Base-by-base conservation (phyloP, 208 protist species). In the Plasmodiophora brassicae region DNA sequence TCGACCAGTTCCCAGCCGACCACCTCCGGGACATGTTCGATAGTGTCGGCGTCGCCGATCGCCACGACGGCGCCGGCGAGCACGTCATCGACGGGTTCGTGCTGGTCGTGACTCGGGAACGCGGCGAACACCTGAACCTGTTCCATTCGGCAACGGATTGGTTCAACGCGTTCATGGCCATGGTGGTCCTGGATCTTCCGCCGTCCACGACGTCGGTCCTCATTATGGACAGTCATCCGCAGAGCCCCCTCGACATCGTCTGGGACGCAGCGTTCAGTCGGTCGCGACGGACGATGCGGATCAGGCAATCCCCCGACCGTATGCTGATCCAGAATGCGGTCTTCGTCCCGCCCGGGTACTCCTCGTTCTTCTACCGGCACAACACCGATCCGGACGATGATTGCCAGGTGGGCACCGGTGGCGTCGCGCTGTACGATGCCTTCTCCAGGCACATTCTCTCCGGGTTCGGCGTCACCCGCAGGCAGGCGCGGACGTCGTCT, bases 211-310 rank as follows among this genome's bases (percentile, higher is more conserved):
- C 41, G 41, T 78, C 65, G 41, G 65, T 78, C 5, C 5, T 78
- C 32, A 14, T 78, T 5, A 14, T 78, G n/a, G 65, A 78, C n/a
- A 38, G 41, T 78, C 65, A 78, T 32, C 32, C 65, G 14, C 5
- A n/a, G 32, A 36, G 14, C 41, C 32, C 32, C n/a, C n/a, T 78
- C 20, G 65, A 78, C n/a, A 78, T 78, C 41, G 65, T 78, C 65
- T 78, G 65, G 65, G 65, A 78, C n/a, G n/a, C n/a, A 14, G 65
- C 41, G 65, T 78, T 78, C 65, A 78, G 65, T 78, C 65, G 65
- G 41, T 5, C 10, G 5, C 5, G n/a, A 78, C 65, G 32, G 41
- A 32, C n/a, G 10, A 14, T 5, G 20, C 5, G 65, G 5, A 38
- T 32, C 41, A 14, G 14, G 10, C 5, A 32, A 78, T 32, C 41